phyloP scores from a whole-genome alignment of 768 basidiomycete species.

The Boletus barrowsii region DNA sequence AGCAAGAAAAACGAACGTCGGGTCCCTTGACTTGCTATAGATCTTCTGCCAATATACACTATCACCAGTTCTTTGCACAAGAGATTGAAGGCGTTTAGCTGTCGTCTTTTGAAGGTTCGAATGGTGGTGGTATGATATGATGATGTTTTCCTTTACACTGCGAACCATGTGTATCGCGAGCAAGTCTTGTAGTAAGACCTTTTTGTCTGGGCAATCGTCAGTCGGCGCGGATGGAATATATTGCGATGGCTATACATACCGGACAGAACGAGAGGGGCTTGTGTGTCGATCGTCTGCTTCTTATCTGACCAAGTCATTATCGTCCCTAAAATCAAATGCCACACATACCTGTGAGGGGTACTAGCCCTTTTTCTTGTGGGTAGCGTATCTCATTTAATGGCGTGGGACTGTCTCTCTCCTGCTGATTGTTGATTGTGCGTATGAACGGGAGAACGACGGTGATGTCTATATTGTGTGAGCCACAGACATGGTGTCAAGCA shows the following conservation, averaged over 20 bases:
- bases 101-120: constrained; percentile 26
- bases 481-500: background rate
- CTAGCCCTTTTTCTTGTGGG: constrained; percentile 1
- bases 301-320: constrained; percentile 12
- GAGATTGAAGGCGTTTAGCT: constrained; percentile 25
- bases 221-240: background rate
- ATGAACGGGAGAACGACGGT: constrained; percentile 42
- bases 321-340: background rate
- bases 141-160: constrained; percentile 19
- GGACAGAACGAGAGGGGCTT: constrained; percentile 29
- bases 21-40: constrained; percentile 30
- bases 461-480: constrained; percentile 33
- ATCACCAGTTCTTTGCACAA: constrained; percentile 32
- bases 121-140: constrained; percentile 37
- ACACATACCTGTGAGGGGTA: constrained; percentile 16
- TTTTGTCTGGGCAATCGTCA: constrained; percentile 9
- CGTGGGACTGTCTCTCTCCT: constrained; percentile 9
- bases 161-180: constrained; percentile 41
- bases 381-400: constrained; percentile 14
- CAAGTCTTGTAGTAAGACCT: constrained; percentile 34
- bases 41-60: constrained; percentile 38
- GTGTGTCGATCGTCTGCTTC: constrained; percentile 32
- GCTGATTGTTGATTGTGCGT: constrained; percentile 36
- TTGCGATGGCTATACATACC: constrained; percentile 2
- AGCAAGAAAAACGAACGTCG: constrained; percentile 35